A percentile compares a stretch with the other conserved stretches of the same genome.
phyloP scores from a whole-genome alignment of 805 yeast genomes.

The Lipomyces lipofer region DNA sequence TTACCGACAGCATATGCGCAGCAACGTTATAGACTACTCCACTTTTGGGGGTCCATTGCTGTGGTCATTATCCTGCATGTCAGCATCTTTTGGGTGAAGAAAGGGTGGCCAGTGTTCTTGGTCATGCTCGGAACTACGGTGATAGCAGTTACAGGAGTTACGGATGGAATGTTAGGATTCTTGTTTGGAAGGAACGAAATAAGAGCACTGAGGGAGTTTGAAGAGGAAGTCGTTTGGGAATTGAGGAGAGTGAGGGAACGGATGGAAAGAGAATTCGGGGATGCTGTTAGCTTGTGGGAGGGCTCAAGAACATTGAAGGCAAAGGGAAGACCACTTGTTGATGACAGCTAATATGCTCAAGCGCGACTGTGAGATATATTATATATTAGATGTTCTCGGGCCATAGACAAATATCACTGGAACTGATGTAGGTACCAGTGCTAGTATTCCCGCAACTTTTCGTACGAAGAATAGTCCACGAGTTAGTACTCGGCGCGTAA shows the following conservation, averaged over 20 bases:
- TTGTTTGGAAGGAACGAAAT: conserved; percentile 79
- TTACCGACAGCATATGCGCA: conserved; percentile 59
- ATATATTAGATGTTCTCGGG: no score
- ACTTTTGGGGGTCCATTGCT: conserved; percentile 59
- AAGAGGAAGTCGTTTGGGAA: conserved; percentile 55
- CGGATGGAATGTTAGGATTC: conserved; percentile 76
- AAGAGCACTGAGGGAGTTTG: conserved; percentile 75
- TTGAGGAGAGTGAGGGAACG: conserved; percentile 19
- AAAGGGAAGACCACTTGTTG: no score
- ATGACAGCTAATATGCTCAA: no score
- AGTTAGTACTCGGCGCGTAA: no score
- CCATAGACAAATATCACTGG: no score
- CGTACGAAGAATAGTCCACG: no score
- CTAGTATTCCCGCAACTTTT: no score
- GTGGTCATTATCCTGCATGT: conserved; percentile 56
- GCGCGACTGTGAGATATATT: no score
- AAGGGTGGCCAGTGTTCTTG: conserved; percentile 56
- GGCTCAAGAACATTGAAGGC: no score
- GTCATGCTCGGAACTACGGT: conserved; percentile 58
- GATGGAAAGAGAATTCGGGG: neutral
- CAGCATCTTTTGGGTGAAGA: conserved; percentile 59
- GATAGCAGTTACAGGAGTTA: conserved; percentile 63
- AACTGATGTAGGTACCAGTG: no score
- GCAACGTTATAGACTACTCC: conserved; percentile 61
- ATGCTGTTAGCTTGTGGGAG: neutral